Base-by-base conservation (phyloP, 2,329 filamentous ascomycete genomes). In the Cordyceps militaris region DNA sequence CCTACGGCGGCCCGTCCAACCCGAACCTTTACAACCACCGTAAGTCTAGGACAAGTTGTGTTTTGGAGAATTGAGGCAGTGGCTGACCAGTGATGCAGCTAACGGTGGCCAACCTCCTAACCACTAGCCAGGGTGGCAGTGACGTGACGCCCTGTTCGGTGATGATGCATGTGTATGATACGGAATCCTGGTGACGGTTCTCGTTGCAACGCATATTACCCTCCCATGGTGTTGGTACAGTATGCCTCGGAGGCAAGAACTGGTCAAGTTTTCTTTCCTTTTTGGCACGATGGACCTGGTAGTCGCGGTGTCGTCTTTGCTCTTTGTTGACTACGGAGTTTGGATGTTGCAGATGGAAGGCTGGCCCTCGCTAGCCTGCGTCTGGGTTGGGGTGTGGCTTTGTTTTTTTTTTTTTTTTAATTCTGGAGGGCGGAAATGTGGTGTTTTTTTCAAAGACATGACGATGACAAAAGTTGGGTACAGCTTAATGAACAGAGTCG, bases 21-120 rank as follows among this genome's bases (percentile, higher is more conserved):
- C 74, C 75, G 66, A 74, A 76, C 67, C 78, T 82, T 73, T 82
- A 82, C 64, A 78, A 67, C 68, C 79, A 79, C 68, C 74, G 78
- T 74, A 69, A 47, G 54, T 38, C 14, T 2, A 52, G 11, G 49
- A 26, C n/a, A 4, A 11, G 48, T 38, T 10, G 24, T 34, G 28
- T 28, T 11, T 8, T 10, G 24, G 42, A 44, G 44, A 28, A n/a
- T 30, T n/a, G 28, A n/a, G 21, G 21, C 32, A 24, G 21, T 24
- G 14, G 21, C 51, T 54, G 42, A 54, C 36, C 5, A n/a, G 26
- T n/a, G 34, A 21, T 21, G 16, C 23, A 63, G 60, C 63, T 55
- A 57, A 61, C 24, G 54, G 52, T n/a, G 48, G 38, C 4, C 58
- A 57, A 44, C 48, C 54, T 43, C 48, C 54, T 19, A 50, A 38